Evolutionary conservation across 768 basidiomycete species (phyloP).

Genomic region (Podaxis mareebaensis): DNA sequence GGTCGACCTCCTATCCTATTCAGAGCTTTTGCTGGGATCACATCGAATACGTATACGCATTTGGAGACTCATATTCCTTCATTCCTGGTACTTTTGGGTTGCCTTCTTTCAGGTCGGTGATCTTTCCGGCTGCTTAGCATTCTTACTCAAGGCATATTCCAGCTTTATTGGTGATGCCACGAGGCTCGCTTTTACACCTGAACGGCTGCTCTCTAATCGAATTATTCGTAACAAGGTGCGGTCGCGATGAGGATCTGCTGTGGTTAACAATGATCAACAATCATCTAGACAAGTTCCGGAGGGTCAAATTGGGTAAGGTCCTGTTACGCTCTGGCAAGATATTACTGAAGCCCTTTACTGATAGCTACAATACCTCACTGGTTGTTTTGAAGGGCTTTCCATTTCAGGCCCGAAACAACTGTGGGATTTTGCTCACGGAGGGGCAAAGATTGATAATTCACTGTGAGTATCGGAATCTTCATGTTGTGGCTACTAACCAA

Average conservation of each 20-base stretch:
- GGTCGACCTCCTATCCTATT: not conserved
- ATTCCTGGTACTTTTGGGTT: slow-evolving; percentile 5
- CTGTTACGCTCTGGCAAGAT: not conserved
- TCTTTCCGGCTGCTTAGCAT: not conserved
- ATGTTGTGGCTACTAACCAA: too few species aligned
- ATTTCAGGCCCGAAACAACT: slow-evolving; percentile 1
- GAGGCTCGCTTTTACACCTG: slow-evolving; percentile 7
- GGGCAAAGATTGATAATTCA: not conserved
- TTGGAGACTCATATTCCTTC: slow-evolving; percentile 13
- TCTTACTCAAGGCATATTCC: too few species aligned
- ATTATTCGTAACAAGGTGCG: slow-evolving; percentile 5
- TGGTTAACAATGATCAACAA: too few species aligned
- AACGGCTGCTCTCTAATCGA: slow-evolving; percentile 1
- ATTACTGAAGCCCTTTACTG: not conserved
- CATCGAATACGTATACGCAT: slow-evolving; percentile 21
- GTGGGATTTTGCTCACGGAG: slow-evolving; percentile 13
- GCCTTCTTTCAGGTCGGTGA: slow-evolving; percentile 1
- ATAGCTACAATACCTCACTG: slow-evolving; percentile 5
- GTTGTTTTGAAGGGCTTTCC: slow-evolving; percentile 7
- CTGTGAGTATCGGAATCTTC: not conserved
- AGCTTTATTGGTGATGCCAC: slow-evolving; percentile 13
- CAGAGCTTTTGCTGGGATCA: slow-evolving; percentile 40
- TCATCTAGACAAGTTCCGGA: too few species aligned
- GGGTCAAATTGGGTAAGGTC: not conserved
- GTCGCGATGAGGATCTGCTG: too few species aligned